phyloP scores from a whole-genome alignment of 331 rosid genomes.

The Acacia concinna region DNA sequence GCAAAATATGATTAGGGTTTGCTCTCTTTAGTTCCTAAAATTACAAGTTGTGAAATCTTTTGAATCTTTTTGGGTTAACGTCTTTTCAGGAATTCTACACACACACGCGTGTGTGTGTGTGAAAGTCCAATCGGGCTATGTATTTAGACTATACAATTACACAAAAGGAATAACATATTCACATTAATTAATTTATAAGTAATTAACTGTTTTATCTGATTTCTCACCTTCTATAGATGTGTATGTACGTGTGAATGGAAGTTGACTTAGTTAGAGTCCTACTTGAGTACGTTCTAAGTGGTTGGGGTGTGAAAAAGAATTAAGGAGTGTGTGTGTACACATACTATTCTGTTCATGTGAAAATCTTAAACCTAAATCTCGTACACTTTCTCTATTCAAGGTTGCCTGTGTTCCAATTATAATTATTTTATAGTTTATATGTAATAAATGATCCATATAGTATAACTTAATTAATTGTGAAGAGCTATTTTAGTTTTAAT shows the following conservation, averaged over 20 bases:
- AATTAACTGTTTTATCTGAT: not conserved
- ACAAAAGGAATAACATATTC: not conserved
- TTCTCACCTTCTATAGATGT: not conserved
- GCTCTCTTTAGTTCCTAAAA: constrained; percentile 24
- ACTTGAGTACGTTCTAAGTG: not conserved
- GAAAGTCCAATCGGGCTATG: not conserved
- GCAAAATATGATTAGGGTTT: constrained; percentile 28
- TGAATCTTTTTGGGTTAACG: constrained; percentile 7
- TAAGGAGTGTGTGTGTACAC: not conserved
- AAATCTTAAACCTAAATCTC: not conserved
- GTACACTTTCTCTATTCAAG: not conserved
- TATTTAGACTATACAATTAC: not conserved
- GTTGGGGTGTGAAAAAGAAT: not conserved
- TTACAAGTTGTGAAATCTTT: not conserved
- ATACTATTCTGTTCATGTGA: not conserved
- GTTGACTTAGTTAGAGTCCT: not conserved
- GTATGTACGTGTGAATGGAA: not conserved
- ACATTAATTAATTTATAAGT: constrained; percentile 4
- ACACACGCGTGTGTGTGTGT: too few species aligned
- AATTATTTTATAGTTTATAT: not conserved
- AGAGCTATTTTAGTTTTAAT: not conserved
- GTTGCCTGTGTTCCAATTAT: not conserved
- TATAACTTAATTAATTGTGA: not conserved
- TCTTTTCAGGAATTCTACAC: not conserved
- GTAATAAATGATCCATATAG: not conserved